These are phyloP conservation scores for Helicocarpus griseus DNA, from an alignment of 2,329 filamentous ascomycete species.

Conservation along the genomic window DNA sequence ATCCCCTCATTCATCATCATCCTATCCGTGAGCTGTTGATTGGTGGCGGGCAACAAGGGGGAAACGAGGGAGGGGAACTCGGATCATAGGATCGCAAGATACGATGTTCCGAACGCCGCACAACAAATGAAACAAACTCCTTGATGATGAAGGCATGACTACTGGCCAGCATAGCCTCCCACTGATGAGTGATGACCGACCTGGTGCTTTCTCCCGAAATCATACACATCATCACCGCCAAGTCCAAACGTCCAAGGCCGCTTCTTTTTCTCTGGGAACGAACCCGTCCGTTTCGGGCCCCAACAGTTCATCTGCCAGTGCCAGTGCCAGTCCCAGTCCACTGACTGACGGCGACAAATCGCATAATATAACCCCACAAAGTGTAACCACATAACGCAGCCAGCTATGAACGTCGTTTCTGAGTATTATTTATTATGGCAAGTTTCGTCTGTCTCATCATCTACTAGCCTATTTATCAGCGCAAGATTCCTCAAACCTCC, in stretches of 20 bases:
- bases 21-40: too few species aligned
- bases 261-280: too few species aligned
- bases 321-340: not conserved
- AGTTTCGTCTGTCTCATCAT: too few species aligned
- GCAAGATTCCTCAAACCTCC: not conserved
- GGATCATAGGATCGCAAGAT: conserved; percentile 12
- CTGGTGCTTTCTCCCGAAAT: too few species aligned
- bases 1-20: too few species aligned
- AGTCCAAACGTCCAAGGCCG: not conserved
- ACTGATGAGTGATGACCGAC: not conserved
- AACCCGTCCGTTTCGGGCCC: not conserved
- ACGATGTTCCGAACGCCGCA: conserved; percentile 11
- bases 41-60: not conserved
- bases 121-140: conserved; percentile 6
- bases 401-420: not conserved
- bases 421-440: too few species aligned
- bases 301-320: not conserved
- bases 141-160: not conserved
- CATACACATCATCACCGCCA: not conserved
- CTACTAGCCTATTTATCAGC: not conserved
- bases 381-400: not conserved
- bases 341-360: not conserved
- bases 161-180: not conserved
- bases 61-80: not conserved
- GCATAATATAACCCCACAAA: conserved; percentile 1